Evolutionary conservation across 1,284 basidiomycete species (phyloP), one percentile per base, ranked within the genome.

Genomic region (Sporisorium exsertum): DNA sequence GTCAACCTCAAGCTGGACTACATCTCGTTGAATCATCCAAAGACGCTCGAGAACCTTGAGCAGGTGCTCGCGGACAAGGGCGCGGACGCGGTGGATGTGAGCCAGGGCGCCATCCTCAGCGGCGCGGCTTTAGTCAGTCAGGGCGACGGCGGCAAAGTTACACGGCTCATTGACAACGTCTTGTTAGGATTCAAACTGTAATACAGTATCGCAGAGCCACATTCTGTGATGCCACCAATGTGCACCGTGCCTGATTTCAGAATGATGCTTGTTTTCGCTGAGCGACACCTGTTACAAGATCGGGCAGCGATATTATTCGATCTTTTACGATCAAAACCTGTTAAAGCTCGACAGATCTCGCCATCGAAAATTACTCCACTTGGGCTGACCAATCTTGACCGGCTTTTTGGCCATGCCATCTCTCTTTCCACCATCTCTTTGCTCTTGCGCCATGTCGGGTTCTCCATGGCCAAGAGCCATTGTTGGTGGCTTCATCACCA

Each of bases 81-180:
- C 16, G 60, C 55, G 0, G 83, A 84, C 5, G 78, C 77, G 12
- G 78, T 81, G 5, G 83, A 83, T n/a, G 43, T 75, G 18, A 58
- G 32, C 3, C 81, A 87, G 29, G 88, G 91, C 1, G 90, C 92
- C 32, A 90, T 98, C 12, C 81, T 98, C 64, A 95, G 93, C 77
- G 96, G 94, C 1, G 95, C 95, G 16, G 85, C 97, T 72, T 93
- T 92, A 89, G 89, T 97, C 3, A 71, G 68, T n/a, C 78, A 84
- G 46, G 78, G 76, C 5, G 51, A 78, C 13, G 56, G 59, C 7
- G 69, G 76, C 15, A 94, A 94, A 49, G 89, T 89, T 82, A 97
- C 95, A 37, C 88, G 96, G 75, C 85, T 99, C 80, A 98, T 99
- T 56, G 96, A 99, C 86, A 99, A 99, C 85, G 86, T 97, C 43